These are phyloP conservation scores for Carallia pectinifolia DNA, from an alignment of 345 rosid genomes.

Conservation along the genomic window DNA sequence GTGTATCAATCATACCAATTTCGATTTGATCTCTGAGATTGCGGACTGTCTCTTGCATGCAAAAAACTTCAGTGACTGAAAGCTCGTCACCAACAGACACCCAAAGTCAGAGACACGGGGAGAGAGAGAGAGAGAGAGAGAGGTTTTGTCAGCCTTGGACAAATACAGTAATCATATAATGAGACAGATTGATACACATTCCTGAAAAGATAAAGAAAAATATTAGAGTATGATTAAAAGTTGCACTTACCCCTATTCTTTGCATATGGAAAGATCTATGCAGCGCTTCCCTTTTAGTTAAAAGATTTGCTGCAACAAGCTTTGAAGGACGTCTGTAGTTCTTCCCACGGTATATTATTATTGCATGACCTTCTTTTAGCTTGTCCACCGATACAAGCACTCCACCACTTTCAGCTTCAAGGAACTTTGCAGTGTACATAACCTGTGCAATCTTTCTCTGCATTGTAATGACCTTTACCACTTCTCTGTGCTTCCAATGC, in stretches of 20 bases:
- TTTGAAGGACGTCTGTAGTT: slow-evolving; percentile 64
- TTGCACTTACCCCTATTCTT: slow-evolving; percentile 65
- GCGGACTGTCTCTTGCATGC: slow-evolving; percentile 47
- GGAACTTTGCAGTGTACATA: slow-evolving; percentile 56
- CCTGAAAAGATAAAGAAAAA: not conserved
- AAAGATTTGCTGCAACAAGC: slow-evolving; percentile 52
- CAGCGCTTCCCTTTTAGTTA: slow-evolving; percentile 67
- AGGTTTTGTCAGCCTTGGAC: not conserved
- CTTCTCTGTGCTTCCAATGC: slow-evolving; percentile 92
- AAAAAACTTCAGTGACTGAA: slow-evolving; percentile 74
- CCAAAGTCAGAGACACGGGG: slow-evolving; percentile 3
- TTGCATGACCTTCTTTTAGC: slow-evolving; percentile 66
- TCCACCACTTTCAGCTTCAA: slow-evolving; percentile 82
- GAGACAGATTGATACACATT: not conserved
- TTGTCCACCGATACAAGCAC: slow-evolving; percentile 67
- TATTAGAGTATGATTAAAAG: not conserved
- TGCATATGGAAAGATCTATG: slow-evolving; percentile 71
- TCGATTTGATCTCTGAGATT: slow-evolving; percentile 48
- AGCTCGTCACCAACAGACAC: slow-evolving; percentile 9
- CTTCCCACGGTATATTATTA: slow-evolving; percentile 82
- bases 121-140: not conserved
- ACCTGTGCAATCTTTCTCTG: slow-evolving; percentile 58
- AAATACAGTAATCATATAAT: not conserved
- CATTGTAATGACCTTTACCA: slow-evolving; percentile 71
- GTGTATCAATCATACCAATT: slow-evolving; percentile 43